Evolutionary conservation across 345 rosid genomes (phyloP), one percentile per base, ranked within the genome.

Genomic region (Salix koriyanagi): DNA sequence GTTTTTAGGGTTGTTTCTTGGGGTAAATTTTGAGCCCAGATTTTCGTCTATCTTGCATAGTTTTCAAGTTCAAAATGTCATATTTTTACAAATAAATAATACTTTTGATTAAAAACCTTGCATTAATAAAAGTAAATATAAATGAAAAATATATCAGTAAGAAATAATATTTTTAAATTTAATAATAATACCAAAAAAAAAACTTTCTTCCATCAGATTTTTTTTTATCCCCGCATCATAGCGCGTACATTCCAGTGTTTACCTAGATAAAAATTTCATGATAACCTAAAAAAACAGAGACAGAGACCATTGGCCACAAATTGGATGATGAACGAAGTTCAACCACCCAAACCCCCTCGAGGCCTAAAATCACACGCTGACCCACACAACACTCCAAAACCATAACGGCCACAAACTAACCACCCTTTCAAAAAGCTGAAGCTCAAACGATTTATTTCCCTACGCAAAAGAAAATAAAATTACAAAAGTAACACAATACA

Each of bases 401-500:
- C 36, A 62, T 72, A 80, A 80, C 83, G 83, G 75, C 84, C 80
- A 77, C 78, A 80, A 77, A 79, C 70, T 54, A 60, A 76, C 69
- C 8, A 36, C 64, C 69, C 28, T 77, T 46, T 46, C 71, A 62
- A 26, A 48, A 64, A 12, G 32, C 36, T 9, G 9, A 10, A 25
- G 6, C 23, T 69, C 66, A 0, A 52, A 52, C 58, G n/a, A 16
- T 18, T 18, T 52, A 39, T 50, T 72, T 75, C 34, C 21, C 39
- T 30, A 28, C 12, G n/a, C 6, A n/a, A 10, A 56, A 26, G 3
- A 21, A 23, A 28, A 18, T 30, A 26, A 39, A 58, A 19, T 25
- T 58, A 19, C 1, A 23, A 70, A 37, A 25, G 5, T 36, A 34
- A 37, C 37, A 25, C 25, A 42, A 23, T 6, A 48, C 28, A 75